Conservation (phyloP, 2,329 filamentous ascomycete genomes). For the Diatrype stigma region DNA sequence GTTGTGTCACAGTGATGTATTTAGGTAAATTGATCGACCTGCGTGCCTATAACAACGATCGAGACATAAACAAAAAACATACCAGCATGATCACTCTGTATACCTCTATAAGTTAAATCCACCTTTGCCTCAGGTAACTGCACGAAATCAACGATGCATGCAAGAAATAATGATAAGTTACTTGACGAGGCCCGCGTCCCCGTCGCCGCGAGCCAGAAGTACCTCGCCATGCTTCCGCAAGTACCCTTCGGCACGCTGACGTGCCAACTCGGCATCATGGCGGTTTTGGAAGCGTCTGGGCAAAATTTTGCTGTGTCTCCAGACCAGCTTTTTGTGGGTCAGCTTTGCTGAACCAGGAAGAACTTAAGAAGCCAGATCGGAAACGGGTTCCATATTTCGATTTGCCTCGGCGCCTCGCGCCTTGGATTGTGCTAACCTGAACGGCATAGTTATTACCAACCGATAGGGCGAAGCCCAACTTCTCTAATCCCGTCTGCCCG, state of each 20-base stretch:
- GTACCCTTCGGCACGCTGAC: slow-evolving; percentile 7
- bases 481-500: too few species aligned
- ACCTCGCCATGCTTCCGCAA: slow-evolving; percentile 9
- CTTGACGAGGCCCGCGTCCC: background rate
- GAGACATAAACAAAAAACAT: too few species aligned
- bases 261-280: slow-evolving; percentile 20
- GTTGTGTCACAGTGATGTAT: background rate
- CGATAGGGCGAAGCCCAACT: too few species aligned
- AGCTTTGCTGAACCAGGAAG: slow-evolving; percentile 25
- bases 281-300: slow-evolving; percentile 19
- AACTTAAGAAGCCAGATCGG: slow-evolving; percentile 4
- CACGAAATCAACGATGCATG: slow-evolving; percentile 5
- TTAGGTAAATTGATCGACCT: background rate
- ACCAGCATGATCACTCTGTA: too few species aligned
- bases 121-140: too few species aligned
- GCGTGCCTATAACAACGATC: too few species aligned
- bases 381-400: slow-evolving; percentile 4
- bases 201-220: background rate
- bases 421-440: background rate
- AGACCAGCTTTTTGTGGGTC: slow-evolving; percentile 20
- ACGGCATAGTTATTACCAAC: too few species aligned
- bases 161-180: slow-evolving; percentile 6
- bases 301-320: slow-evolving; percentile 27
- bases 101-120: too few species aligned
- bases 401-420: slow-evolving; percentile 13